These are phyloP conservation scores for Theobroma grandiflorum DNA, from an alignment of 441 rosid genomes.

Conservation along the genomic window DNA sequence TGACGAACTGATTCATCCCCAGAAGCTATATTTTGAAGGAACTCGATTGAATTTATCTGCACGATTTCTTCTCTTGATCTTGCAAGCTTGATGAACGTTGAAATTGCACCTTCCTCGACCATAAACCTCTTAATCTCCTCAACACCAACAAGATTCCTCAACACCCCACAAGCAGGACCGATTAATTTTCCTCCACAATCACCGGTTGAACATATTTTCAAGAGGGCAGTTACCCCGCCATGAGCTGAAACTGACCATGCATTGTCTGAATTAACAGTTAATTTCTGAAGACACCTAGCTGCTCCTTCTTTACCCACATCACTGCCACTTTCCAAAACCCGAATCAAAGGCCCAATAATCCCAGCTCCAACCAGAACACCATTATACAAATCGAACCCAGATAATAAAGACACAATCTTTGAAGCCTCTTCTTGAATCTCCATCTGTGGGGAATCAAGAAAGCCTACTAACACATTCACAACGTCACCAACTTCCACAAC, in stretches of 20 bases:
- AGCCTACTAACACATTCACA: constrained; percentile 53
- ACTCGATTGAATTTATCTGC: constrained; percentile 74
- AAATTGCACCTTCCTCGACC: constrained; percentile 77
- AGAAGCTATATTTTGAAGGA: constrained; percentile 63
- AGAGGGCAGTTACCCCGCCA: constrained; percentile 85
- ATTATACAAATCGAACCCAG: constrained; percentile 65
- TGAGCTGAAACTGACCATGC: constrained; percentile 98
- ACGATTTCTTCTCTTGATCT: constrained; percentile 73
- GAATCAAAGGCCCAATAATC: constrained; percentile 70
- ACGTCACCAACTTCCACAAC: constrained; percentile 58
- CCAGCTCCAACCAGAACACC: constrained; percentile 64
- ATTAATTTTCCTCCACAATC: constrained; percentile 56
- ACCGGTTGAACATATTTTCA: constrained; percentile 63
- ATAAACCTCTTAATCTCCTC: constrained; percentile 89
- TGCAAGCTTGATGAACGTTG: constrained; percentile 65
- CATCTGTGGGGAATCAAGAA: constrained; percentile 62
- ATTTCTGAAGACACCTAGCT: constrained; percentile 62
- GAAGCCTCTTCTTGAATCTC: constrained; percentile 70
- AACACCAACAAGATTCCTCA: constrained; percentile 78
- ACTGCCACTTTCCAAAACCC: constrained; percentile 71
- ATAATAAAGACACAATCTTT: constrained; percentile 56
- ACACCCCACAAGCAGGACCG: constrained; percentile 67
- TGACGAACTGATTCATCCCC: constrained; percentile 69
- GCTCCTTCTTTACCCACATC: constrained; percentile 62
- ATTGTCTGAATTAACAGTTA: constrained; percentile 84